A percentile compares a stretch with the other conserved stretches of the same genome.
Conservation (phyloP, 2,329 filamentous ascomycete species). For the Colletotrichum gigasporum region DNA sequence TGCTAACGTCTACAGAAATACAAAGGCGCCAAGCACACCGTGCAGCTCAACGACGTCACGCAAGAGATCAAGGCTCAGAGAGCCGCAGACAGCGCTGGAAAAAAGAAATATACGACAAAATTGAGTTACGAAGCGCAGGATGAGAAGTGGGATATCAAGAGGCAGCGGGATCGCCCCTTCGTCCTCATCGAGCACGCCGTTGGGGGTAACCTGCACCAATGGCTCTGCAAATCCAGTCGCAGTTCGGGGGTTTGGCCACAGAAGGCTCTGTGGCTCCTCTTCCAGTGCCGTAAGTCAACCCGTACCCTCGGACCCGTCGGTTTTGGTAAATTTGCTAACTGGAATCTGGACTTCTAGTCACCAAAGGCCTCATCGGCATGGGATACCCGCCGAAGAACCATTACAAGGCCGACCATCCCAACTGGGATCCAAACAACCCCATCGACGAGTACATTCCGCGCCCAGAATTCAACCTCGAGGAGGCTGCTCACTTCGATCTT, state of each 20-base stretch:
- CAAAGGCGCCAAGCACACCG: constrained; percentile 37
- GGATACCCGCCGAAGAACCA: constrained; percentile 34
- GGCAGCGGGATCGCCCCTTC: constrained; percentile 20
- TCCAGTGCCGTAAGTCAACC: constrained; percentile 16
- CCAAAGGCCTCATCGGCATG: constrained; percentile 38
- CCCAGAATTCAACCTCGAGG: constrained; percentile 9
- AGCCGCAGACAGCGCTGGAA: neutral
- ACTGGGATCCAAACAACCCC: constrained; percentile 14
- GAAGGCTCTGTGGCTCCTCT: constrained; percentile 25
- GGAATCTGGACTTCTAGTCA: constrained; percentile 35
- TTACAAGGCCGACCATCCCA: neutral
- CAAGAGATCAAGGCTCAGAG: constrained; percentile 12
- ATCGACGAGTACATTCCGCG: constrained; percentile 18
- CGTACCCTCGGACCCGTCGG: neutral
- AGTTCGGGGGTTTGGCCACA: constrained; percentile 6
- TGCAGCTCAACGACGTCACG: constrained; percentile 38
- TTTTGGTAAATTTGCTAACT: neutral
- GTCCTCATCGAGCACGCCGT: constrained; percentile 40
- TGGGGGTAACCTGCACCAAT: constrained; percentile 34
- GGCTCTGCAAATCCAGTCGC: constrained; percentile 25
- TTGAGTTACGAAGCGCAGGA: neutral
- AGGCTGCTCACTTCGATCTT: constrained; percentile 26
- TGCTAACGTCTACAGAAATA: constrained; percentile 34
- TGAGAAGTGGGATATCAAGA: neutral
- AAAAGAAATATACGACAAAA: neutral